phyloP scores from a whole-genome alignment of 495 filamentous ascomycete species.

The Trichocladium uniseriatum region DNA sequence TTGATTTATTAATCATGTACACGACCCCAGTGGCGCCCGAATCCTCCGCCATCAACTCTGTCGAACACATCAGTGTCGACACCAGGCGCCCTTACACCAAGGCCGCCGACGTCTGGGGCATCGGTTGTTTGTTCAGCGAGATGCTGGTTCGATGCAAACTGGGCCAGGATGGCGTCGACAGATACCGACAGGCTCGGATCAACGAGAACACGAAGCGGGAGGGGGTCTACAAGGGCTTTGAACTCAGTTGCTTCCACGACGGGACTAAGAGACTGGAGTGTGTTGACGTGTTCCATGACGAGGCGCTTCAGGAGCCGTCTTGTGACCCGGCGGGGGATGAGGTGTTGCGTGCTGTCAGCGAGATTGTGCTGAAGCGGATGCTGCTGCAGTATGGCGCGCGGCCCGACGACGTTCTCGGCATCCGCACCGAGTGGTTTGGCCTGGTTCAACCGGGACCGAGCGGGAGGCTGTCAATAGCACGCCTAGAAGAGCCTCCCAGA shows the following conservation, averaged over 20 bases:
- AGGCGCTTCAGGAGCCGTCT: background rate
- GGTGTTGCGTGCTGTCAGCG: background rate
- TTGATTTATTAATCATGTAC: too few relatives aligned
- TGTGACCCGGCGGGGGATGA: background rate
- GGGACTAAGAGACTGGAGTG: background rate
- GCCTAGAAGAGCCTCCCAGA: too few relatives aligned
- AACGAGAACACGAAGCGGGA: background rate
- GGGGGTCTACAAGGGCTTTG: background rate
- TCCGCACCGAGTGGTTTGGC: too few relatives aligned
- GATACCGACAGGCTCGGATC: background rate
- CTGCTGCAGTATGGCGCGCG: background rate
- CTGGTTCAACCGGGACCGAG: too few relatives aligned
- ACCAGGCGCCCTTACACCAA: background rate
- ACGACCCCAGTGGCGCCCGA: background rate
- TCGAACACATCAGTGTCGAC: background rate
- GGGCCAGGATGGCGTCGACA: background rate
- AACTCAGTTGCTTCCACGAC: background rate
- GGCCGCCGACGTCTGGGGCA: background rate
- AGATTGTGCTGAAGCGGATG: background rate
- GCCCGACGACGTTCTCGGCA: too few relatives aligned
- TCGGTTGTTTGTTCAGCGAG: slow-evolving; percentile 3
- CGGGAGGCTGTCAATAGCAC: too few relatives aligned
- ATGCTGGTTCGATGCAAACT: background rate
- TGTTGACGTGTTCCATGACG: background rate
- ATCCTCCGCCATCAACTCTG: background rate